These are phyloP conservation scores for Cinnamomum micranthum DNA, from an alignment of 164 flowering plant species.

Conservation along the genomic window DNA sequence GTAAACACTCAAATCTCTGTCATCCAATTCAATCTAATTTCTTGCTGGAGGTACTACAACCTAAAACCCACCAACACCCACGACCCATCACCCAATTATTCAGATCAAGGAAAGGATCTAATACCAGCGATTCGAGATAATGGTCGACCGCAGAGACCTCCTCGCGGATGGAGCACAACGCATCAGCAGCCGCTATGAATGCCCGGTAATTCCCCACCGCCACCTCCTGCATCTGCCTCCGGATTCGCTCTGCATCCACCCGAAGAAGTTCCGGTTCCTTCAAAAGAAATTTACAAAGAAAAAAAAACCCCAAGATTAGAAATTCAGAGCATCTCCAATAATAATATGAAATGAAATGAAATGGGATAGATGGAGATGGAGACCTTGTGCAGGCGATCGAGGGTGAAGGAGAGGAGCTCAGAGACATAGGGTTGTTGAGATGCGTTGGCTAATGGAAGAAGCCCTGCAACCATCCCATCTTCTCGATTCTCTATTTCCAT, in stretches of 20 bases:
- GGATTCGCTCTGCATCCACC: conserved; percentile 92
- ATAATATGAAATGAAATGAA: not conserved
- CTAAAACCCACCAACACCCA: too few relatives aligned
- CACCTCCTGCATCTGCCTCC: conserved; percentile 96
- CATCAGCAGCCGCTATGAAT: conserved; percentile 91
- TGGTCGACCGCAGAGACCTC: conserved; percentile 75
- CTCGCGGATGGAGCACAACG: conserved; percentile 64
- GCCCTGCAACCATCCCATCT: conserved; percentile 30
- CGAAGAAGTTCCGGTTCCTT: conserved; percentile 96
- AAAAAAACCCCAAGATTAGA: not conserved
- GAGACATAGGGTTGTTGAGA: conserved; percentile 95
- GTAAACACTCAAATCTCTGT: too few relatives aligned
- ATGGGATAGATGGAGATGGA: not conserved
- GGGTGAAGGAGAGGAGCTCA: conserved; percentile 98
- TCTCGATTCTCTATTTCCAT: conserved; percentile 40
- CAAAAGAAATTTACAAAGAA: not conserved
- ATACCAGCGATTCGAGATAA: conserved; percentile 85
- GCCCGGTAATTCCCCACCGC: conserved; percentile 93
- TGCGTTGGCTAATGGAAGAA: conserved; percentile 64
- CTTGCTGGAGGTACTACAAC: too few relatives aligned
- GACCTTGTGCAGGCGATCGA: conserved; percentile 97
- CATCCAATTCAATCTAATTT: too few relatives aligned
- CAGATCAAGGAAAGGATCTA: not conserved
- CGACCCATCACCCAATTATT: too few relatives aligned
- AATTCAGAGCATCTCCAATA: not conserved